Conservation (phyloP, 73 alveolate genomes). For the Symbiodinium pilosum region DNA sequence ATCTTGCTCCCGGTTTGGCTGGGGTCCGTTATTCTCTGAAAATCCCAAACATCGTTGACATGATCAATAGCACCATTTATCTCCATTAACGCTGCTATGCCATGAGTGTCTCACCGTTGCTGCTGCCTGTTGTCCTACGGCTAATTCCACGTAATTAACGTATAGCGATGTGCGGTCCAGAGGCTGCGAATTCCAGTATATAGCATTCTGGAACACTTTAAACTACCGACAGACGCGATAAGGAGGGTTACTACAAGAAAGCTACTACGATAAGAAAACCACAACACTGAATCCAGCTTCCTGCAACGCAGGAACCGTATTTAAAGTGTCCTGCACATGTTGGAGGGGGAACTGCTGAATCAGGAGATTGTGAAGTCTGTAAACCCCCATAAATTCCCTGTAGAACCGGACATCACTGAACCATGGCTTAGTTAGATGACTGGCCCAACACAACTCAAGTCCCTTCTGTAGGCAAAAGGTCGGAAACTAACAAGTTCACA, state of each 20-base stretch:
- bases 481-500: background rate
- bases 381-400: background rate
- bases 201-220: background rate
- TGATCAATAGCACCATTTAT: background rate
- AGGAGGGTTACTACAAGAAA: background rate
- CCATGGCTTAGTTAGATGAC: background rate
- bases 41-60: background rate
- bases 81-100: background rate
- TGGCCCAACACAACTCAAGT: background rate
- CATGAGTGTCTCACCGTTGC: background rate
- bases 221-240: background rate
- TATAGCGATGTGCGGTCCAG: background rate
- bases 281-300: background rate
- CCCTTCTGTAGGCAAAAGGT: background rate
- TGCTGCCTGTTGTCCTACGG: conserved; percentile 7
- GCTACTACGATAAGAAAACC: background rate
- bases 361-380: background rate
- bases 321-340: background rate
- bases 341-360: background rate
- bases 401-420: background rate
- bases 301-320: background rate
- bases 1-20: background rate
- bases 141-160: background rate
- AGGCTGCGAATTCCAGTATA: background rate
- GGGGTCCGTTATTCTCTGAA: background rate